A percentile compares a stretch with the other conserved stretches of the same genome.
These are phyloP conservation scores for Lactifluus rugatus DNA, from an alignment of 768 basidiomycete species.

Conservation along the genomic window DNA sequence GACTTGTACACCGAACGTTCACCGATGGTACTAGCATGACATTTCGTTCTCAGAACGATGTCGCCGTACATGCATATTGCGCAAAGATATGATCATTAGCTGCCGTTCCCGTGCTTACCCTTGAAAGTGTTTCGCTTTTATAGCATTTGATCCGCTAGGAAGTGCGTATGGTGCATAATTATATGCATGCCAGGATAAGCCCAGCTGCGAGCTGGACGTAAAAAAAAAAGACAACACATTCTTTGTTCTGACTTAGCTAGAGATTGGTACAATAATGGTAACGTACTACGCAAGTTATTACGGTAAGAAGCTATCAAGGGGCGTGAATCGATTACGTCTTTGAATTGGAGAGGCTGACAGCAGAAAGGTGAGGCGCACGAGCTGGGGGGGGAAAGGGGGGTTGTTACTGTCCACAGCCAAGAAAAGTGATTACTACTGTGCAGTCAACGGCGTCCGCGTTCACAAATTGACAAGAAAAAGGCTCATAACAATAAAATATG, in stretches of 20 bases:
- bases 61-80: too few species aligned
- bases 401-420: neutral
- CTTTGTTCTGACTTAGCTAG: neutral
- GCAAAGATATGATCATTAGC: too few species aligned
- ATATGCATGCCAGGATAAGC: neutral
- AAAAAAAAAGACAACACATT: neutral
- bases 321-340: constrained; percentile 5
- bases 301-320: neutral
- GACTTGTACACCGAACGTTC: too few species aligned
- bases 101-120: too few species aligned
- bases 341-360: neutral
- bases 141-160: too few species aligned
- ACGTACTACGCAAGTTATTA: constrained; percentile 11
- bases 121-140: neutral
- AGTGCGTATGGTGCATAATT: too few species aligned
- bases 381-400: neutral
- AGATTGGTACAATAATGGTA: constrained; percentile 7
- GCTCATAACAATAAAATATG: neutral
- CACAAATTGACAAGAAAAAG: neutral
- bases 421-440: neutral
- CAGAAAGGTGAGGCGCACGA: neutral
- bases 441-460: neutral
- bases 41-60: too few species aligned
- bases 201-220: neutral
- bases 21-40: too few species aligned